Evolutionary conservation across 208 protist genomes (phyloP).

Genomic region (Crithidia bombi): DNA sequence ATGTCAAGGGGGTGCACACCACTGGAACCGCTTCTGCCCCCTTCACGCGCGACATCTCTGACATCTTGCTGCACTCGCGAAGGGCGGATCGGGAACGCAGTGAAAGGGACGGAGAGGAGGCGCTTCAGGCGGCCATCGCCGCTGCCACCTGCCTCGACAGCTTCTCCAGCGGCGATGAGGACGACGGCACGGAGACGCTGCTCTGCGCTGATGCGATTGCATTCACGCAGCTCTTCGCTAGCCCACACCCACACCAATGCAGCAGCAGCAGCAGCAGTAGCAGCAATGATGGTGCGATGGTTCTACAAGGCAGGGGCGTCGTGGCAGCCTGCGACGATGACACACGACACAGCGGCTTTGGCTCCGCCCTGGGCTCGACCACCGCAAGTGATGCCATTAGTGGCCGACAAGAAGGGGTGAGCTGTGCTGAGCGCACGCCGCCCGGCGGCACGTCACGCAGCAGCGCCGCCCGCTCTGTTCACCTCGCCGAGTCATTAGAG

Average conservation of each 20-base stretch:
- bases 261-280: constrained; percentile 2
- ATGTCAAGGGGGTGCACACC: no score
- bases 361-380: background rate
- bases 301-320: background rate
- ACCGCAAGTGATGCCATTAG: background rate
- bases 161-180: constrained; percentile 20
- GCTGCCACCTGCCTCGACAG: constrained; percentile 21
- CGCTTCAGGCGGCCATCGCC: constrained; percentile 17
- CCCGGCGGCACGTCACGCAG: no score
- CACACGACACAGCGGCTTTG: background rate
- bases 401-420: background rate
- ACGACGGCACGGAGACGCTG: background rate
- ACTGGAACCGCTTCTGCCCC: no score
- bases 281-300: background rate
- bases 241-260: background rate
- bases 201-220: background rate
- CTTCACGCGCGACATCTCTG: no score
- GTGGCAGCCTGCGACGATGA: background rate
- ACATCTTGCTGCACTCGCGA: no score
- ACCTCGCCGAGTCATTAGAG: background rate
- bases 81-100: background rate
- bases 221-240: background rate
- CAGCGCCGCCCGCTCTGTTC: no score
- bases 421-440: background rate
- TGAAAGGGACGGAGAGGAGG: constrained; percentile 16